These are phyloP conservation scores for Acanthamoeba sp. DNA, from an alignment of 208 protist species.

Conservation along the genomic window DNA sequence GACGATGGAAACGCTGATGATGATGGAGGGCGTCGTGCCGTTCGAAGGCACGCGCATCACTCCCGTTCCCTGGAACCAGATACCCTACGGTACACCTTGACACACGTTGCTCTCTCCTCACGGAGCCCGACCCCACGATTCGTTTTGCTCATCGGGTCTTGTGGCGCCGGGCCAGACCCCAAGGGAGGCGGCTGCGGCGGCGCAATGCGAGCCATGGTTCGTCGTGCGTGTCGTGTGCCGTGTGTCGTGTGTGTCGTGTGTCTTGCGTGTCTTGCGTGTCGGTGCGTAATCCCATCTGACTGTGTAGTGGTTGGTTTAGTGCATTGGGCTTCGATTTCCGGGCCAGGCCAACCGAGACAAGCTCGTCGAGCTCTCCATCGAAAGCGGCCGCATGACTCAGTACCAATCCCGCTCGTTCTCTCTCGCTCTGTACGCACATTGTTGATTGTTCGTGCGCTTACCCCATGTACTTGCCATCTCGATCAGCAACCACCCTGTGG, in stretches of 20 bases:
- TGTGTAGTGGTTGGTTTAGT: constrained; percentile 65
- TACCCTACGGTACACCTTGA: background rate
- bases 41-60: constrained; percentile 21
- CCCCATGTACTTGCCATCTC: no score
- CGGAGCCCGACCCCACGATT: background rate
- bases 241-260: no score
- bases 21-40: constrained; percentile 14
- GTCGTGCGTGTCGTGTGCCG: no score
- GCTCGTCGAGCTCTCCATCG: constrained; percentile 70
- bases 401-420: no score
- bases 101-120: no score
- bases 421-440: no score
- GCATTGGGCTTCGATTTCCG: background rate
- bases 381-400: constrained; percentile 79
- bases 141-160: background rate
- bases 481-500: constrained; percentile 72
- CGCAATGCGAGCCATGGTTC: no score
- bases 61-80: background rate
- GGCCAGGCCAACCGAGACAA: background rate
- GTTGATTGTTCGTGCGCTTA: no score
- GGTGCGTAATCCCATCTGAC: background rate
- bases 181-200: constrained; percentile 76
- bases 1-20: constrained; percentile 33
- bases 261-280: no score
- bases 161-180: background rate